Conservation (phyloP, 2,329 filamentous ascomycete genomes). For the Dactylella cylindrospora region DNA sequence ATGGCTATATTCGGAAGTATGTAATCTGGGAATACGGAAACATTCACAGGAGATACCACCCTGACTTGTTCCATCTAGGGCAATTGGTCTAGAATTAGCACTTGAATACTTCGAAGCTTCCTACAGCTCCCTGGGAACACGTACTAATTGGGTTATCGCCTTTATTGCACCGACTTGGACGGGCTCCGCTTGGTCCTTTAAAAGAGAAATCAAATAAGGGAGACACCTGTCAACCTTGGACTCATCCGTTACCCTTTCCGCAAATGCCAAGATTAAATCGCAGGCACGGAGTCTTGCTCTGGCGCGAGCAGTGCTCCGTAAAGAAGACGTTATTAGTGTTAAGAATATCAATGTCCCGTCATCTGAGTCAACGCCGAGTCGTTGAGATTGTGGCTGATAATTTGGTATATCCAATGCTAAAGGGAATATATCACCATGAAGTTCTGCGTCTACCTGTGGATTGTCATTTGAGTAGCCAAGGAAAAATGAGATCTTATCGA, state of each 20-base stretch:
- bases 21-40: slow-evolving; percentile 69
- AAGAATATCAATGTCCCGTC: slow-evolving; percentile 93
- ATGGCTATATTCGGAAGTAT: slow-evolving; percentile 58
- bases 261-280: slow-evolving; percentile 86
- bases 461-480: slow-evolving; percentile 69
- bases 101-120: background rate
- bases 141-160: slow-evolving; percentile 76
- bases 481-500: slow-evolving; percentile 96
- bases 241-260: slow-evolving; percentile 88
- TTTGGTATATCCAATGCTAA: slow-evolving; percentile 84
- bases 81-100: slow-evolving; percentile 24
- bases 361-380: slow-evolving; percentile 63
- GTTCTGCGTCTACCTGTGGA: slow-evolving; percentile 51
- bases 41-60: slow-evolving; percentile 78
- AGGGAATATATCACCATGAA: slow-evolving; percentile 61
- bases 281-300: slow-evolving; percentile 86
- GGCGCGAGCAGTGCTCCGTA: slow-evolving; percentile 84
- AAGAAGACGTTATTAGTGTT: slow-evolving; percentile 80
- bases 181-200: slow-evolving; percentile 78
- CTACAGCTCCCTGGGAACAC: slow-evolving; percentile 36
- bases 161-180: slow-evolving; percentile 84
- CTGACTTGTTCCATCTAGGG: slow-evolving; percentile 71
- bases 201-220: slow-evolving; percentile 79
- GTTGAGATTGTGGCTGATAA: slow-evolving; percentile 69
- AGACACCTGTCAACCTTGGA: slow-evolving; percentile 91